Conservation (phyloP, 495 filamentous ascomycete genomes). For the Cenococcum geophilum region DNA sequence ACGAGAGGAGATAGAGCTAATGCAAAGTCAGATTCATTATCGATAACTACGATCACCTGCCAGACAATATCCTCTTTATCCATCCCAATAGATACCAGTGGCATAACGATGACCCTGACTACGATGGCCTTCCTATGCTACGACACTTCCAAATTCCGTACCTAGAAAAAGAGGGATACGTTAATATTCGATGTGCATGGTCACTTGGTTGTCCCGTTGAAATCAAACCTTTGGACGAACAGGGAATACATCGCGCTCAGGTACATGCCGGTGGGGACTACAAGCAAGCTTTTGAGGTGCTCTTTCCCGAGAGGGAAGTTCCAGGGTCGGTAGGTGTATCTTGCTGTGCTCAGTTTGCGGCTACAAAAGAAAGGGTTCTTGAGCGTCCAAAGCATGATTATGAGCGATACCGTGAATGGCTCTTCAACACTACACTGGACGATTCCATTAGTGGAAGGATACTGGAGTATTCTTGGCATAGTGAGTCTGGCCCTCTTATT, state of each 20-base stretch:
- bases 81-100: conserved; percentile 29
- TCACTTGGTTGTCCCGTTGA: conserved; percentile 55
- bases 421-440: conserved; percentile 38
- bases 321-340: conserved; percentile 42
- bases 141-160: conserved; percentile 51
- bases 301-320: conserved; percentile 44
- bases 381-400: conserved; percentile 43
- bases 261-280: conserved; percentile 48
- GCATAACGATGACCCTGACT: conserved; percentile 34
- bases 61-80: conserved; percentile 28
- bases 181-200: conserved; percentile 62
- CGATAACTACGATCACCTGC: conserved; percentile 30
- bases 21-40: conserved; percentile 24
- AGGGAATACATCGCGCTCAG: conserved; percentile 33
- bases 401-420: conserved; percentile 43
- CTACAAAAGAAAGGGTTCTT: conserved; percentile 41
- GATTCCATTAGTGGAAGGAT: conserved; percentile 45
- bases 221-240: conserved; percentile 47
- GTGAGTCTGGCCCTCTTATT: conserved; percentile 14
- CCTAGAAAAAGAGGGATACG: conserved; percentile 52
- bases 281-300: conserved; percentile 48
- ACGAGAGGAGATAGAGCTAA: background rate
- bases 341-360: conserved; percentile 49
- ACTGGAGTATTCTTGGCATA: conserved; percentile 52
- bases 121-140: conserved; percentile 42